phyloP scores from a whole-genome alignment of 2,329 filamentous ascomycete genomes.

The Botrytis porri region DNA sequence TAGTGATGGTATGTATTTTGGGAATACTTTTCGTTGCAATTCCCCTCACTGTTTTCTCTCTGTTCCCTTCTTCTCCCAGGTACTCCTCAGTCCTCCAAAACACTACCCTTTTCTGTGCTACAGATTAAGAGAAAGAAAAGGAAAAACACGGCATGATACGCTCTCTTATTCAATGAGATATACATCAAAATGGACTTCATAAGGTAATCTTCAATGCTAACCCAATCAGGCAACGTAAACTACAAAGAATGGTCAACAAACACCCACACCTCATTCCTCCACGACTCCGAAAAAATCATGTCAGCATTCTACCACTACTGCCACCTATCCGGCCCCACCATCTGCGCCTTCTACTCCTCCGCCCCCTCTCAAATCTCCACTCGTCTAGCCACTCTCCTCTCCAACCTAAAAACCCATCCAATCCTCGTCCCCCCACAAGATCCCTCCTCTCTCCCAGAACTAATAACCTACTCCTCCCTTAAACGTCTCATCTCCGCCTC shows the following conservation, averaged over 20 bases:
- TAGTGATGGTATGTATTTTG: constrained; percentile 26
- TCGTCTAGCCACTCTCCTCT: constrained; percentile 40
- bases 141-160: background rate
- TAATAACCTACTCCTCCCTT: constrained; percentile 36
- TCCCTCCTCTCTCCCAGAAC: constrained; percentile 25
- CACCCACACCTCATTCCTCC: constrained; percentile 44
- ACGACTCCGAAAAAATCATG: constrained; percentile 36
- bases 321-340: constrained; percentile 37
- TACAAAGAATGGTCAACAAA: constrained; percentile 31
- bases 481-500: constrained; percentile 30
- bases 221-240: constrained; percentile 39
- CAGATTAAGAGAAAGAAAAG: background rate
- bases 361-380: constrained; percentile 29
- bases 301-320: constrained; percentile 35
- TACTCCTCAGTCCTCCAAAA: background rate
- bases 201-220: constrained; percentile 45
- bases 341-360: constrained; percentile 31
- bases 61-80: background rate
- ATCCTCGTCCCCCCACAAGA: constrained; percentile 28
- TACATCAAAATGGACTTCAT: background rate
- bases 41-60: no score
- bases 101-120: background rate
- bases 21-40: background rate
- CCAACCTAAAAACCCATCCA: constrained; percentile 40
- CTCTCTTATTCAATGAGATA: background rate